Conservation (phyloP, 1,139 yeast species). For the Geotrichum restrictum region DNA sequence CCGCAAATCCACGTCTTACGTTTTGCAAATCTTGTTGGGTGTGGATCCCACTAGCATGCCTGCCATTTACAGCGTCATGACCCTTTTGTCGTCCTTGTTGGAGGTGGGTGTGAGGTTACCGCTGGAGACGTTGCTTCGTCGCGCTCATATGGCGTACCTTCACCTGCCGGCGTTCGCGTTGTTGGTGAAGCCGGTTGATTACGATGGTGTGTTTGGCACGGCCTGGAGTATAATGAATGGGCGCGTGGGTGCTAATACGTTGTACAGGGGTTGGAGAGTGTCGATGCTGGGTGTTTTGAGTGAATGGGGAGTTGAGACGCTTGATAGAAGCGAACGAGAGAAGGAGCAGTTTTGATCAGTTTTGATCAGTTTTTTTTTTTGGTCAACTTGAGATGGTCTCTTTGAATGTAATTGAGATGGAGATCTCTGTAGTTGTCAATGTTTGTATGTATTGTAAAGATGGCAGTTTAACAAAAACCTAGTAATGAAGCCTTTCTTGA, state of each 20-base stretch:
- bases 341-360: constrained; percentile 32
- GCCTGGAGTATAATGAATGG: constrained; percentile 47
- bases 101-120: constrained; percentile 80
- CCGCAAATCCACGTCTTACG: constrained; percentile 67
- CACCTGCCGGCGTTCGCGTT: constrained; percentile 27
- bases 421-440: too few species aligned
- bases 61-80: constrained; percentile 50
- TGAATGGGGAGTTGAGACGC: constrained; percentile 72
- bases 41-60: constrained; percentile 69
- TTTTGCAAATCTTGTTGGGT: constrained; percentile 61
- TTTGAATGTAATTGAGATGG: too few species aligned
- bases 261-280: constrained; percentile 90
- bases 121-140: constrained; percentile 75
- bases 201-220: constrained; percentile 51
- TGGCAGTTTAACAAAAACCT: too few species aligned
- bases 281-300: constrained; percentile 76
- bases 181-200: constrained; percentile 39
- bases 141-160: constrained; percentile 73
- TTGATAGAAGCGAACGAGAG: constrained; percentile 41
- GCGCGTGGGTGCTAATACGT: constrained; percentile 42
- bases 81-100: constrained; percentile 50
- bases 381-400: too few species aligned
- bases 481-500: too few species aligned
- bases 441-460: background rate
- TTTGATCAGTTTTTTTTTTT: background rate